Evolutionary conservation across 305 asterid species (phyloP).

Genomic region (Petunia hybrid): DNA sequence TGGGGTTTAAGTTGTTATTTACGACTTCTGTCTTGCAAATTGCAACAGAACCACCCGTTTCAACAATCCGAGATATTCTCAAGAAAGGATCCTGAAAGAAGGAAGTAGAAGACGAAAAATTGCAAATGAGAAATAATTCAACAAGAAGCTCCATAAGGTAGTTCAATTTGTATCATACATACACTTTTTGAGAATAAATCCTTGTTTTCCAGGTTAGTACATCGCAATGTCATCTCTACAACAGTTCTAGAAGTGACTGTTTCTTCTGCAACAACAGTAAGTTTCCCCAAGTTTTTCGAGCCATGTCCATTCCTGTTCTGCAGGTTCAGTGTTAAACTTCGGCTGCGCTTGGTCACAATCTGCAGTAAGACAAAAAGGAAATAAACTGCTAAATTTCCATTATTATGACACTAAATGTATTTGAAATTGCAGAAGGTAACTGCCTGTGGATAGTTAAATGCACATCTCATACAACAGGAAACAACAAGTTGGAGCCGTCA

Average conservation of each 20-base stretch:
- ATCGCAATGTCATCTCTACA: conserved; percentile 64
- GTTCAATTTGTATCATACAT: conserved; percentile 38
- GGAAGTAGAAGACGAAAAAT: conserved; percentile 22
- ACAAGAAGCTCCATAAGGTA: conserved; percentile 29
- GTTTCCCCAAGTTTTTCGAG: conserved; percentile 55
- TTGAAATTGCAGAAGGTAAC: conserved; percentile 14
- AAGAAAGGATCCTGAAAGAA: conserved; percentile 83
- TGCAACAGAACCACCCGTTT: conserved; percentile 64
- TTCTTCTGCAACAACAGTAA: conserved; percentile 79
- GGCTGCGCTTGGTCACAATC: conserved; percentile 68
- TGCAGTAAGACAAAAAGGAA: conserved; percentile 40
- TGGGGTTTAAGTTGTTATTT: conserved; percentile 81
- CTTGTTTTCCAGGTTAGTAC: conserved; percentile 70
- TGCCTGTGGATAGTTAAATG: conserved; percentile 6
- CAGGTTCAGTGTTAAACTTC: conserved; percentile 61
- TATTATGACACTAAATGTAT: conserved; percentile 7
- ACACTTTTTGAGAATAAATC: conserved; percentile 79
- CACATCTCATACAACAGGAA: not conserved
- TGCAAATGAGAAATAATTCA: conserved; percentile 22
- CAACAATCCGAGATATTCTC: conserved; percentile 73
- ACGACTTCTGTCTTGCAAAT: conserved; percentile 85
- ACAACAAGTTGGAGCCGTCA: no score
- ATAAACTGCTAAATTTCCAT: not conserved
- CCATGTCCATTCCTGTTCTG: conserved; percentile 53
- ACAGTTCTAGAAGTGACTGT: conserved; percentile 65